Conservation (phyloP, 2,329 filamentous ascomycete species). For the Aspergillus novoparasiticus region DNA sequence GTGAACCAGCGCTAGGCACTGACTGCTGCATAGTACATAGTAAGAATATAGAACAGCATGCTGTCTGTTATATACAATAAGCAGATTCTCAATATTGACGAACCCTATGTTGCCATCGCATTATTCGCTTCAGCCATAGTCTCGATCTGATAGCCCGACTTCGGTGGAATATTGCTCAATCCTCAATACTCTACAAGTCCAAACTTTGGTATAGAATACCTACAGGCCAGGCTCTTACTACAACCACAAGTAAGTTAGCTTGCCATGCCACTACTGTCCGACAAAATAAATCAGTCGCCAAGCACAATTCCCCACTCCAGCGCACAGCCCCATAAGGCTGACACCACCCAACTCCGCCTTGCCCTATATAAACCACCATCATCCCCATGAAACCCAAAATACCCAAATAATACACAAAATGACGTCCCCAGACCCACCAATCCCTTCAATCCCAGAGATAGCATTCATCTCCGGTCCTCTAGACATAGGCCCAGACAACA, state of each 20-base stretch:
- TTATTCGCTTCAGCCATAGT: accelerated
- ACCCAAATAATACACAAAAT: not conserved
- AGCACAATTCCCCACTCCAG: not conserved
- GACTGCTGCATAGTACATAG: not conserved
- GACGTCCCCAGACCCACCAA: not conserved
- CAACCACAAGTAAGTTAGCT: accelerated
- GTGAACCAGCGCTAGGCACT: not conserved
- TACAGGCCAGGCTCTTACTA: accelerated
- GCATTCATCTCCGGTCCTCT: slow-evolving; percentile 40
- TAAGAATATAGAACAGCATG: not conserved
- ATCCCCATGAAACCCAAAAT: not conserved
- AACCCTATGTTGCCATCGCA: not conserved
- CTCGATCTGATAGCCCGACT: accelerated
- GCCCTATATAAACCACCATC: not conserved
- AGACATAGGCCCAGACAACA: slow-evolving; percentile 23
- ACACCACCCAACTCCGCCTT: not conserved
- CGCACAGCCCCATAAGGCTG: not conserved
- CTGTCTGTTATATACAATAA: not conserved
- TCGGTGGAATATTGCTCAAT: not conserved
- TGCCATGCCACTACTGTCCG: not conserved
- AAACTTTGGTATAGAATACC: accelerated
- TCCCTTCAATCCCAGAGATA: accelerated
- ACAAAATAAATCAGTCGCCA: not conserved
- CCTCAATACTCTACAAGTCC: too few relatives aligned
- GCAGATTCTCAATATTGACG: too few relatives aligned